These are phyloP conservation scores for Hygrocybe punicea DNA, from an alignment of 768 basidiomycete genomes.

Conservation along the genomic window DNA sequence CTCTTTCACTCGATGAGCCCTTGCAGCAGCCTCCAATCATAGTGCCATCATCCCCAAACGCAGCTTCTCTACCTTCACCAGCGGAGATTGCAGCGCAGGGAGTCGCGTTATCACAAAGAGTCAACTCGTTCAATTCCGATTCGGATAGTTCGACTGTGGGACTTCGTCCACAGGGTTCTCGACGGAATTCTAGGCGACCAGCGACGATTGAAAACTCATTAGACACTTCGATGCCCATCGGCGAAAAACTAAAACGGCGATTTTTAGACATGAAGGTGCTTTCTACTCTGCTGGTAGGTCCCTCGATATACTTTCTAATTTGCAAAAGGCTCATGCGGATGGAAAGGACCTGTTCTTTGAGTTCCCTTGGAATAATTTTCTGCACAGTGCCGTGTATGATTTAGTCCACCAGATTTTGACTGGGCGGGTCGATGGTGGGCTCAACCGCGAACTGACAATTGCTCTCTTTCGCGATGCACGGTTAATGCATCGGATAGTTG, in stretches of 20 bases:
- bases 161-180: slow-evolving; percentile 45
- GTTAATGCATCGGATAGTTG: slow-evolving; percentile 81
- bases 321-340: not conserved
- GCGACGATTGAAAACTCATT: slow-evolving; percentile 30
- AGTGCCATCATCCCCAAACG: slow-evolving; percentile 31
- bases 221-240: slow-evolving; percentile 51
- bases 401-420: slow-evolving; percentile 93
- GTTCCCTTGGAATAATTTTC: slow-evolving; percentile 96
- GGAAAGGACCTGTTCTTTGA: slow-evolving; percentile 88
- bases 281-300: slow-evolving; percentile 70
- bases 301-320: slow-evolving; percentile 16
- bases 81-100: slow-evolving; percentile 27
- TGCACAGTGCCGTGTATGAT: slow-evolving; percentile 96
- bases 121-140: slow-evolving; percentile 20
- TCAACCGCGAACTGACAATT: slow-evolving; percentile 80
- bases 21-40: slow-evolving; percentile 33
- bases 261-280: slow-evolving; percentile 75
- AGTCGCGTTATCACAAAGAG: slow-evolving; percentile 20
- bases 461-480: slow-evolving; percentile 83
- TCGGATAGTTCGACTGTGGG: slow-evolving; percentile 29
- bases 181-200: slow-evolving; percentile 53
- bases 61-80: slow-evolving; percentile 29
- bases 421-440: slow-evolving; percentile 75
- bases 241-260: slow-evolving; percentile 75
- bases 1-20: slow-evolving; percentile 27